Conservation (phyloP, 805 yeast genomes). For the Metschnikowia lachancei region DNA sequence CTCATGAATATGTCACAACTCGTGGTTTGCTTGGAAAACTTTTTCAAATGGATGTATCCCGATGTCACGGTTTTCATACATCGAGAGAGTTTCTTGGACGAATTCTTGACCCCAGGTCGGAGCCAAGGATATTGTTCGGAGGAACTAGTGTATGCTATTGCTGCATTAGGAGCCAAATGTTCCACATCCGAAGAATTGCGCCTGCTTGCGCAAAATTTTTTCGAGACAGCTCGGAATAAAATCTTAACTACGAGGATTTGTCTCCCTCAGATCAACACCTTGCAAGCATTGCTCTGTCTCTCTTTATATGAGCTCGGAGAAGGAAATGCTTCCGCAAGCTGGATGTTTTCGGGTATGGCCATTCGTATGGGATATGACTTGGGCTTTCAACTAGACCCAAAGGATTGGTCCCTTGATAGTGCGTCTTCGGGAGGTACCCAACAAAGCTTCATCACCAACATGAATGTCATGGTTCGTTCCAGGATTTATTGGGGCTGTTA, state of each 20-base stretch:
- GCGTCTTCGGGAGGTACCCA: conserved; percentile 4
- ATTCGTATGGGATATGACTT: conserved; percentile 22
- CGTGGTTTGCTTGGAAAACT: conserved; percentile 13
- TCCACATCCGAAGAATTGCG: conserved; percentile 10
- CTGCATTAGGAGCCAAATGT: conserved; percentile 22
- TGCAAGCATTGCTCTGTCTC: conserved; percentile 21
- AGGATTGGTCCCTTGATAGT: conserved; percentile 17
- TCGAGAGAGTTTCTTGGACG: conserved; percentile 20
- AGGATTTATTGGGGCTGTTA: conserved; percentile 22
- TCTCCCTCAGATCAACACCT: conserved; percentile 18
- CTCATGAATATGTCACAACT: conserved; percentile 14
- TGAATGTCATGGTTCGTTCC: conserved; percentile 18
- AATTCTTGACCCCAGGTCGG: conserved; percentile 14
- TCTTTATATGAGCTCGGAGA: conserved; percentile 21
- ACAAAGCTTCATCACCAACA: conserved; percentile 10
- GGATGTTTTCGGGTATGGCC: conserved; percentile 24
- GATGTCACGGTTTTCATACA: conserved; percentile 21
- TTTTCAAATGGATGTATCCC: conserved; percentile 21
- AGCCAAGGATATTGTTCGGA: conserved; percentile 19
- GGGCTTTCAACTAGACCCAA: conserved; percentile 21
- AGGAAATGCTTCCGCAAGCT: conserved; percentile 21
- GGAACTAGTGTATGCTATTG: conserved; percentile 21
- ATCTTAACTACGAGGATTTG: conserved; percentile 16
- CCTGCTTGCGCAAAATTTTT: conserved; percentile 14
- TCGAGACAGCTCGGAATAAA: conserved; percentile 16